Conservation (phyloP, 148 eudicot species). For the Rhododendron henanense region DNA sequence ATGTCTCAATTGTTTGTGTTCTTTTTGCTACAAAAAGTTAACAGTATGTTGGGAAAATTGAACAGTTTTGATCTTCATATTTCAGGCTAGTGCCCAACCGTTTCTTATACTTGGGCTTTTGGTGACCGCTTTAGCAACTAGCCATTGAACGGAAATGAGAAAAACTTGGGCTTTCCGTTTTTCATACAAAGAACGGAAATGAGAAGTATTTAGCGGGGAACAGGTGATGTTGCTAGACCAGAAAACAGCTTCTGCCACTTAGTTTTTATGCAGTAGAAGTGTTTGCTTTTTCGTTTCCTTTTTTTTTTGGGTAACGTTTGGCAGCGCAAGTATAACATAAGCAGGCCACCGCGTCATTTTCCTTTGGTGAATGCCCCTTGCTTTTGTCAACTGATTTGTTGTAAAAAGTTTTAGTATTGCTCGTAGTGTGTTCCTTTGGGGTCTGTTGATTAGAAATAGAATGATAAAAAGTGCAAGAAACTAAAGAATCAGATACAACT, state of each 20-base stretch:
- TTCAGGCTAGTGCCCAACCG: constrained; percentile 97
- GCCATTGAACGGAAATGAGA: constrained; percentile 26
- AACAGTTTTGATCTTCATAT: neutral
- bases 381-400: neutral
- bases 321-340: neutral
- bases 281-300: neutral
- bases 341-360: neutral
- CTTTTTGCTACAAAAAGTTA: neutral
- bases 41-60: neutral
- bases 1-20: neutral
- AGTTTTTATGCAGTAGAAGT: neutral
- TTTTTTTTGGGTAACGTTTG: neutral
- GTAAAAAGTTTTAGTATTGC: neutral
- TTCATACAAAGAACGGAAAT: neutral
- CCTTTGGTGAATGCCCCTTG: neutral
- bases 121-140: constrained; percentile 84
- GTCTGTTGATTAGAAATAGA: neutral
- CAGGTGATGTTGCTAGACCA: neutral
- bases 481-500: neutral
- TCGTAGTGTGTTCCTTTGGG: neutral
- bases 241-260: neutral
- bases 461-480: too few species aligned
- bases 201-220: neutral
- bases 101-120: constrained; percentile 78
- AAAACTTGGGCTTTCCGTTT: too few species aligned